Evolutionary conservation across 306 rosid species (phyloP).

Genomic region (Citrullus mucosospermus): DNA sequence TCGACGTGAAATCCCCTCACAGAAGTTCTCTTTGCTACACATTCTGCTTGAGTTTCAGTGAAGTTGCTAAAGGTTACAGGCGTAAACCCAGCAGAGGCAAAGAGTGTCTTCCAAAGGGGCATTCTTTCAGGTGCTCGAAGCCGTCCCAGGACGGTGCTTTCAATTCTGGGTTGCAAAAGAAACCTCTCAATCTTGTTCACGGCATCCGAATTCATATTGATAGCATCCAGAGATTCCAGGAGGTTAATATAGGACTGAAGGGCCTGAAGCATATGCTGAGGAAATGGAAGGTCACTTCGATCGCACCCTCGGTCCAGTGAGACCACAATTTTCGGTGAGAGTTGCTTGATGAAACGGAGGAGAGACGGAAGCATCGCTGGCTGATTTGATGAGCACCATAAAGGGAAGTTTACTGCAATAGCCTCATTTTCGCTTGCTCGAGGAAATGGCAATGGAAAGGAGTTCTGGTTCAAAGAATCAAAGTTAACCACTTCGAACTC

Average conservation of each 20-base stretch:
- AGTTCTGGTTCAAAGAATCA: constrained; percentile 19
- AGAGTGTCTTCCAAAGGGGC: constrained; percentile 25
- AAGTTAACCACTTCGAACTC: constrained; percentile 31
- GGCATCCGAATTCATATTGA: constrained; percentile 21
- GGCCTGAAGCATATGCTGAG: constrained; percentile 33
- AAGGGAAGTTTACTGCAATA: constrained; percentile 32
- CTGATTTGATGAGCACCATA: constrained; percentile 21
- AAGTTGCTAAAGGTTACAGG: constrained; percentile 32
- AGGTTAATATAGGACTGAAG: constrained; percentile 27
- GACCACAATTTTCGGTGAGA: constrained; percentile 29
- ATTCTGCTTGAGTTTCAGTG: constrained; percentile 37
- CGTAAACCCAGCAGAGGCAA: constrained; percentile 20
- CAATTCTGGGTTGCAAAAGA: constrained; percentile 30
- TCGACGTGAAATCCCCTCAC: constrained; percentile 33
- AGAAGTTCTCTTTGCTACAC: constrained; percentile 30
- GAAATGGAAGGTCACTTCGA: constrained; percentile 27
- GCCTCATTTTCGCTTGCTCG: constrained; percentile 18
- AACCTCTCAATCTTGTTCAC: constrained; percentile 30
- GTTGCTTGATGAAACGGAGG: constrained; percentile 27
- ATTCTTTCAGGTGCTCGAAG: constrained; percentile 18
- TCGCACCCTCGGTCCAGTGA: constrained; percentile 33
- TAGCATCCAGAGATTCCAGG: constrained; percentile 29
- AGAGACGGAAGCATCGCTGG: constrained; percentile 25
- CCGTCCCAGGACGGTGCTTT: constrained; percentile 29
- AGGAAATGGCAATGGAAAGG: constrained; percentile 18